A percentile compares a stretch with the other conserved stretches of the same genome.
Evolutionary conservation across 371 early-diverging fungal species (phyloP).

Genomic region (Syncephalastrum sp.): DNA sequence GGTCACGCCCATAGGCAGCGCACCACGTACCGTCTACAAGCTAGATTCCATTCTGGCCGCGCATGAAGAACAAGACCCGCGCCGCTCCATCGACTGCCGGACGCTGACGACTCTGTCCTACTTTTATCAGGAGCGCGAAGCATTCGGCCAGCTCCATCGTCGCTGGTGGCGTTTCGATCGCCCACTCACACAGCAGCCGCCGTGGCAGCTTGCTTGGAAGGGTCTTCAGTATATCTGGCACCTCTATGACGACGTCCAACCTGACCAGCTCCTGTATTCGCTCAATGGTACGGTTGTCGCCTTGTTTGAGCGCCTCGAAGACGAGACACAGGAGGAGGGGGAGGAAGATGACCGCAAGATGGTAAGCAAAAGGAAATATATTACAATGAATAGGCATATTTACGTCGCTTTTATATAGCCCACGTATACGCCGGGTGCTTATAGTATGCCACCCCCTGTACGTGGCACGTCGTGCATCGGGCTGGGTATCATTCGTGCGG

Average conservation of each 20-base stretch:
- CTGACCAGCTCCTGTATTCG: slow-evolving; percentile 69
- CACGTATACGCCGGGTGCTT: slow-evolving; percentile 2
- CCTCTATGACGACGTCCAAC: slow-evolving; percentile 61
- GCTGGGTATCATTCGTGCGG: slow-evolving; percentile 70
- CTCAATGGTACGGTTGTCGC: slow-evolving; percentile 77
- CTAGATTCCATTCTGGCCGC: slow-evolving; percentile 5
- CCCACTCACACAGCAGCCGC: slow-evolving; percentile 52
- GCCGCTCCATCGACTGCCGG: slow-evolving; percentile 43
- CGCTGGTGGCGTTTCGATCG: slow-evolving; percentile 59
- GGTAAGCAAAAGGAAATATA: neutral
- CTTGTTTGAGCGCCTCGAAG: slow-evolving; percentile 50
- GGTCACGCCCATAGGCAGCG: slow-evolving; percentile 5
- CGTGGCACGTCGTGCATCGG: slow-evolving; percentile 63
- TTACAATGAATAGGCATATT: neutral
- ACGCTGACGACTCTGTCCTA: slow-evolving; percentile 51
- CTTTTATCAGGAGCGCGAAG: slow-evolving; percentile 25
- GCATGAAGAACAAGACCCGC: no score
- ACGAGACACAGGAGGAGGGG: neutral
- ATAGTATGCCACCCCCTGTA: slow-evolving; percentile 51
- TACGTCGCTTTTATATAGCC: slow-evolving; percentile 12
- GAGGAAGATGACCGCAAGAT: neutral
- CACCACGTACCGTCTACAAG: neutral
- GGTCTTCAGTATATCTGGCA: slow-evolving; percentile 54
- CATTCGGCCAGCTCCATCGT: slow-evolving; percentile 3
- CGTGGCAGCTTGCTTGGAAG: slow-evolving; percentile 66